These are phyloP conservation scores for Claviceps africana DNA, from an alignment of 2,329 filamentous ascomycete species.

Conservation along the genomic window DNA sequence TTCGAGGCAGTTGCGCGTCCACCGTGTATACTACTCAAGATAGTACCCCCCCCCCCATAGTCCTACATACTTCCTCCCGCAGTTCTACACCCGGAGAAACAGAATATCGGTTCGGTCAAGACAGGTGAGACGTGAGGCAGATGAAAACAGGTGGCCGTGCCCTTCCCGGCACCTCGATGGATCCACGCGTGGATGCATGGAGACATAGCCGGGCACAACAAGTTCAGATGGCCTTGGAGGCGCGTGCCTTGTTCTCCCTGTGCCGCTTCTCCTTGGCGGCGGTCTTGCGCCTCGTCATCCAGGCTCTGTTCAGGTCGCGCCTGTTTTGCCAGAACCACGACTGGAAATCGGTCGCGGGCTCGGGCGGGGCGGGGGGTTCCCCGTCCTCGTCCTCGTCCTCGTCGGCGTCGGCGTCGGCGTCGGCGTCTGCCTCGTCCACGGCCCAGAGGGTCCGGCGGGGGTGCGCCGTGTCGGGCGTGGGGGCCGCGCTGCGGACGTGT, in stretches of 20 bases:
- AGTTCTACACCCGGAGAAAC: too few relatives aligned
- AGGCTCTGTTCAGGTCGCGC: constrained; percentile 49
- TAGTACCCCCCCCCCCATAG: too few relatives aligned
- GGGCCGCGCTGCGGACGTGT: constrained; percentile 71
- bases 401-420: constrained; percentile 15
- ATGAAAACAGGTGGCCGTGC: too few relatives aligned
- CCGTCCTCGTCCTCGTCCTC: constrained; percentile 14
- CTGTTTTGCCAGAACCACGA: constrained; percentile 56
- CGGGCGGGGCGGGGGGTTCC: constrained; percentile 7
- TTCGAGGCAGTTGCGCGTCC: too few relatives aligned
- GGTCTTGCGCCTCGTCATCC: constrained; percentile 50
- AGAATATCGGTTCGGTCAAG: too few relatives aligned
- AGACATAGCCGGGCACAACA: too few relatives aligned
- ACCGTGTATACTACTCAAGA: too few relatives aligned
- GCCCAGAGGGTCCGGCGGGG: too few relatives aligned
- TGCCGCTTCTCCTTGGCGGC: constrained; percentile 54
- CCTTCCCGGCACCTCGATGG: too few relatives aligned
- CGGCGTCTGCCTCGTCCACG: constrained; percentile 20
- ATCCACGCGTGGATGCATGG: too few relatives aligned
- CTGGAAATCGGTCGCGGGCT: constrained; percentile 39
- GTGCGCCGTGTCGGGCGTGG: constrained; percentile 85
- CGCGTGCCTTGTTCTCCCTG: constrained; percentile 46
- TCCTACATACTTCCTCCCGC: too few relatives aligned
- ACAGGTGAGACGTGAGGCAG: too few relatives aligned
- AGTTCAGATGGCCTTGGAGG: constrained; percentile 25